Conservation (phyloP, 169 alveolate species). For the Perkinsus chesapeaki region DNA sequence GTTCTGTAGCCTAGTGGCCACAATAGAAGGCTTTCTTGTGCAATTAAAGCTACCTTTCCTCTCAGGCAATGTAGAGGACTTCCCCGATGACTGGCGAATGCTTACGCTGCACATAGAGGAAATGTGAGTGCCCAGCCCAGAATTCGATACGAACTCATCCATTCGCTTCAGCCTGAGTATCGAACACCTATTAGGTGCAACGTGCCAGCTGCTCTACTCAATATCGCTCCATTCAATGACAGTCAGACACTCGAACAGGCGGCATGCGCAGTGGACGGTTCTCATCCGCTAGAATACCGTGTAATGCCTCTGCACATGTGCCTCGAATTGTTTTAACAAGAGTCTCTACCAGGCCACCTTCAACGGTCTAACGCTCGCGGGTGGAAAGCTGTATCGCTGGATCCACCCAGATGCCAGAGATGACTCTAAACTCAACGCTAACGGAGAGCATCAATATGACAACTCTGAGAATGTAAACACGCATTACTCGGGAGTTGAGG, state of each 20-base stretch:
- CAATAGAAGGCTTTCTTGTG: not conserved
- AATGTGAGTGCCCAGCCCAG: not conserved
- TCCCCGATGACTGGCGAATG: not conserved
- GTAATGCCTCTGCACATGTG: not conserved
- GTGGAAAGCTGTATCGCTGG: not conserved
- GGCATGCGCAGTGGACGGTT: not conserved
- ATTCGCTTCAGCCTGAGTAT: not conserved
- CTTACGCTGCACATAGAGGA: not conserved
- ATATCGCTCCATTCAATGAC: not conserved
- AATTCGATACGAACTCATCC: not conserved
- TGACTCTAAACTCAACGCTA: no score
- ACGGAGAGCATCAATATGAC: no score
- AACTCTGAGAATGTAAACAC: no score
- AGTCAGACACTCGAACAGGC: not conserved
- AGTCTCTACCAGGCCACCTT: not conserved
- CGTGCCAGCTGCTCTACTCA: not conserved
- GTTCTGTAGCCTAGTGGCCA: not conserved
- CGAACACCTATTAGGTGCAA: not conserved
- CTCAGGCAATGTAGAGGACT: not conserved
- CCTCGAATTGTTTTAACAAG: not conserved
- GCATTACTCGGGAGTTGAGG: no score
- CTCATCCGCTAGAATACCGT: not conserved
- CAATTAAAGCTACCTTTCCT: not conserved
- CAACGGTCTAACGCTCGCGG: not conserved
- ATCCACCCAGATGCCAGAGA: no score